These are phyloP conservation scores for Colletotrichum navitas DNA, from an alignment of 2,329 filamentous ascomycete genomes.

Conservation along the genomic window DNA sequence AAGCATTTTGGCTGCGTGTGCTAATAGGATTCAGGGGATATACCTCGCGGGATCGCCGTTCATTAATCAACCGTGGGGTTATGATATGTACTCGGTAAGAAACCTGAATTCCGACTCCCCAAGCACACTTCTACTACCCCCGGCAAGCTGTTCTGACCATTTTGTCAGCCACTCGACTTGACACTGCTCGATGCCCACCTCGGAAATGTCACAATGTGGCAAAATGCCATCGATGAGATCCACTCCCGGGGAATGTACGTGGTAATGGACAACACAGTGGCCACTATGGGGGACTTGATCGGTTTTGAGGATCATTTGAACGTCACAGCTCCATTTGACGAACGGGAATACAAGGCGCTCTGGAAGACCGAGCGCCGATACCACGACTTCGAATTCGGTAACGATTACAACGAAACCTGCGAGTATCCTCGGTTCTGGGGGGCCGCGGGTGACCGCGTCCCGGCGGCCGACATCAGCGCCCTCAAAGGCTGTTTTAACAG, in stretches of 20 bases:
- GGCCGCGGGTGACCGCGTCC: neutral
- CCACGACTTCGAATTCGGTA: neutral
- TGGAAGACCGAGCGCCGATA: neutral
- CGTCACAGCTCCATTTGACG: slow-evolving; percentile 65
- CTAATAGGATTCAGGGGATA: slow-evolving; percentile 68
- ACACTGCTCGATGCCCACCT: slow-evolving; percentile 61
- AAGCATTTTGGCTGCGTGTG: neutral
- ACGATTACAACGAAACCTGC: neutral
- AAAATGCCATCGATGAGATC: slow-evolving; percentile 67
- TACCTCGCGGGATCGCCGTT: slow-evolving; percentile 73
- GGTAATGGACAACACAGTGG: slow-evolving; percentile 74
- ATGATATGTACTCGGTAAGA: slow-evolving; percentile 64
- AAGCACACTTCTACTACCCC: neutral
- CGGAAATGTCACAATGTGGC: slow-evolving; percentile 69
- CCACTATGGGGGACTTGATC: slow-evolving; percentile 73
- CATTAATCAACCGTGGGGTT: slow-evolving; percentile 74
- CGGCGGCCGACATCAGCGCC: slow-evolving; percentile 34
- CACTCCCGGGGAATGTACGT: slow-evolving; percentile 73
- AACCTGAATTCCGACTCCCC: neutral
- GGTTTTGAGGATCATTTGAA: slow-evolving; percentile 73
- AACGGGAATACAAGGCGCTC: slow-evolving; percentile 58
- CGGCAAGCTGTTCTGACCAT: neutral
- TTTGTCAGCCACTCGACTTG: neutral
- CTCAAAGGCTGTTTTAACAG: slow-evolving; percentile 74
- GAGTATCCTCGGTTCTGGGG: neutral